Conservation (phyloP, 257 asterid species). For the Marsdenia floribunda region DNA sequence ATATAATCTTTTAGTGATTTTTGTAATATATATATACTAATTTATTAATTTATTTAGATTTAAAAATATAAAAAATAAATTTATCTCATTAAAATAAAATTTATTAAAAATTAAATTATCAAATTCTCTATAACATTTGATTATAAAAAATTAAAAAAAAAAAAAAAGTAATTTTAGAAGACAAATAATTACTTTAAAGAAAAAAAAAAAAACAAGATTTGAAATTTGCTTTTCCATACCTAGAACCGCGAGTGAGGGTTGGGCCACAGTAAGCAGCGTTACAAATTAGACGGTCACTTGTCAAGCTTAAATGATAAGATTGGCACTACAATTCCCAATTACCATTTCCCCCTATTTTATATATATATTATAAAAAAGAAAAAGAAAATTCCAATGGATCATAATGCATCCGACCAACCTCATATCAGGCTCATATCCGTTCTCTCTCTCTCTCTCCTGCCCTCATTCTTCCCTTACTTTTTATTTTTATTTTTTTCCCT, state of each 20-base stretch:
- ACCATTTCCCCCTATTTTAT: neutral
- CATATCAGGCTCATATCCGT: neutral
- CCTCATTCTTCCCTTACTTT: neutral
- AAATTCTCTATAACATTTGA: too few relatives aligned
- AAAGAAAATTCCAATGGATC: neutral
- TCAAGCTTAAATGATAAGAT: conserved; percentile 13
- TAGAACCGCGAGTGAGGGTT: neutral
- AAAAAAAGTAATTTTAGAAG: too few relatives aligned
- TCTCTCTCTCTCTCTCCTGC: neutral
- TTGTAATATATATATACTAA: too few relatives aligned
- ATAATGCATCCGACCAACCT: conserved; percentile 22
- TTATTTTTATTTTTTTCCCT: conserved; percentile 5
- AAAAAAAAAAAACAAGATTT: too few relatives aligned
- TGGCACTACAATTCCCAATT: neutral
- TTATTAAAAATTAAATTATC: too few relatives aligned
- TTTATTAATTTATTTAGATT: too few relatives aligned
- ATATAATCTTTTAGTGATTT: too few relatives aligned
- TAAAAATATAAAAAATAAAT: too few relatives aligned
- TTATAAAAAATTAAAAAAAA: too few relatives aligned
- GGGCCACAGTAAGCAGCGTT: neutral
- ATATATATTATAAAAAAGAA: too few relatives aligned
- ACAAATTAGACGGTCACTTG: neutral
- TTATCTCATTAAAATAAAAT: too few relatives aligned
- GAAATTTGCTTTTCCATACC: neutral
- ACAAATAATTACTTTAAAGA: too few relatives aligned